Percentiles rank a stretch among this genome's conserved stretches.
phyloP scores from a whole-genome alignment of 495 filamentous ascomycete species.

The Ascobolus immersus region DNA sequence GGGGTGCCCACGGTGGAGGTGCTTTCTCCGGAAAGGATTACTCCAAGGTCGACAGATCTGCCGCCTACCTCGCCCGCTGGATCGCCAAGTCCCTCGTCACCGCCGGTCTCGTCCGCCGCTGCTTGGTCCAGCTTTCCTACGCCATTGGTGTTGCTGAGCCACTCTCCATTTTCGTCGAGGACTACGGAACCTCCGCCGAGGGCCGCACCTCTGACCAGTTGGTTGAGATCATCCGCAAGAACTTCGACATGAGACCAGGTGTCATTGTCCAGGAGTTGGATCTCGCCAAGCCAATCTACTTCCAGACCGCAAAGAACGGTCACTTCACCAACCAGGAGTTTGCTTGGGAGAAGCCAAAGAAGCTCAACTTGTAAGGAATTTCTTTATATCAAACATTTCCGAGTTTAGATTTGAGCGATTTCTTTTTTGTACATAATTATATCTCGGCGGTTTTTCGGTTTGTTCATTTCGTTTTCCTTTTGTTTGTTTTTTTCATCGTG shows the following conservation, averaged over 20 bases:
- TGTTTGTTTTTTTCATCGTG: conserved; percentile 3
- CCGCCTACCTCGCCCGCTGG: conserved; percentile 92
- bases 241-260: conserved; percentile 94
- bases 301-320: conserved; percentile 88
- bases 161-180: conserved; percentile 53
- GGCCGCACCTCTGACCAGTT: conserved; percentile 50
- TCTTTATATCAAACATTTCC: conserved; percentile 15
- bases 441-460: conserved; percentile 5
- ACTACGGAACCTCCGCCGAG: conserved; percentile 42
- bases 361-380: conserved; percentile 49
- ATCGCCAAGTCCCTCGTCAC: conserved; percentile 92
- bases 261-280: conserved; percentile 96
- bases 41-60: conserved; percentile 97
- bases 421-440: conserved; percentile 3
- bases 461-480: conserved; percentile 3
- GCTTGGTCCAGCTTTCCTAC: conserved; percentile 90
- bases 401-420: conserved; percentile 3
- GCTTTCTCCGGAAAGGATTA: conserved; percentile 99
- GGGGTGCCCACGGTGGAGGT: conserved; percentile 98
- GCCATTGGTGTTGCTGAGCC: conserved; percentile 97
- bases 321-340: conserved; percentile 98
- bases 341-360: conserved; percentile 94
- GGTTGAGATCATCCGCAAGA: conserved; percentile 72
- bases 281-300: conserved; percentile 87
- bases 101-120: conserved; percentile 69